Conservation (phyloP, 1,284 basidiomycete genomes). For the Puccinia polysora region DNA sequence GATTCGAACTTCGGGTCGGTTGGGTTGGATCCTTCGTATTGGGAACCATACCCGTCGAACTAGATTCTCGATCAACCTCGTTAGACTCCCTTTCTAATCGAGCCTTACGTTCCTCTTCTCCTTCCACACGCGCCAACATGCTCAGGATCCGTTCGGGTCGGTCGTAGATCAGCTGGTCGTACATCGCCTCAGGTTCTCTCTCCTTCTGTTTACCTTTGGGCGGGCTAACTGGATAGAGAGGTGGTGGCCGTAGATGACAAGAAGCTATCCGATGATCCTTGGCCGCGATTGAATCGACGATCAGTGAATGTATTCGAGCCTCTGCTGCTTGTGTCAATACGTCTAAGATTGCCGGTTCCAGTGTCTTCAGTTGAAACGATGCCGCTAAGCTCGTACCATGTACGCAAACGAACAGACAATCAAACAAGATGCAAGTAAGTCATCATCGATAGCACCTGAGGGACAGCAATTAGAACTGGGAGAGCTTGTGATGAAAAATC, state of each 20-base stretch:
- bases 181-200: conserved; percentile 62
- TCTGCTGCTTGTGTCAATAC: conserved; percentile 68
- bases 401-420: not conserved
- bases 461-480: not conserved
- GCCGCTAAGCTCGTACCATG: conserved; percentile 48
- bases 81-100: conserved; percentile 64
- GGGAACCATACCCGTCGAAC: conserved; percentile 13
- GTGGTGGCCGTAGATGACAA: conserved; percentile 65
- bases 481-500: not conserved
- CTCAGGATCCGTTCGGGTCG: conserved; percentile 71
- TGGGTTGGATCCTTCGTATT: not conserved
- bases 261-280: conserved; percentile 64
- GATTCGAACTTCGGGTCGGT: conserved; percentile 1
- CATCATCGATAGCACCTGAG: not conserved
- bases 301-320: conserved; percentile 66
- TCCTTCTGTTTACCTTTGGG: conserved; percentile 35
- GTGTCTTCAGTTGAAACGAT: conserved; percentile 48
- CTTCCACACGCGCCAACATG: conserved; percentile 67
- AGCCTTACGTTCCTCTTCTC: conserved; percentile 75
- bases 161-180: conserved; percentile 66
- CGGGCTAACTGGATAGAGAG: conserved; percentile 57
- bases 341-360: conserved; percentile 51
- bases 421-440: not conserved
- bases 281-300: conserved; percentile 67
- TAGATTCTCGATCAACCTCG: conserved; percentile 52